Evolutionary conservation across 2,329 filamentous ascomycete species (phyloP), one percentile per base, ranked within the genome.

Genomic region (Pseudovirgaria hyperparasitica): DNA sequence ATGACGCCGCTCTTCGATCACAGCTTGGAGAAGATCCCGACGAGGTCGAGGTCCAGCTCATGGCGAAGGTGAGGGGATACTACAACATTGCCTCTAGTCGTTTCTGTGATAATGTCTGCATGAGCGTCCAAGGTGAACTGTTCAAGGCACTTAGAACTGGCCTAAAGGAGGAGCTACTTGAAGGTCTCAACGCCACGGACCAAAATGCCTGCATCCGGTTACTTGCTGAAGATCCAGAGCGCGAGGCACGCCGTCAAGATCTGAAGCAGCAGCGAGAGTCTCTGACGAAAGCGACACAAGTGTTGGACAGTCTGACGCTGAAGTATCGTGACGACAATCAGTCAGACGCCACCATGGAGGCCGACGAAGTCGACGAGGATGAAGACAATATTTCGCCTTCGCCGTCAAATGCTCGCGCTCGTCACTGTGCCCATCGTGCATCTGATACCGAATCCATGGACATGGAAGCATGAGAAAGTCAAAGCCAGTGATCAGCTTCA

Each of bases 21-120:
- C 25, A 47, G 15, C 54, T 82, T 8, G 64, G 63, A 0, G 46
- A 56, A 0, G 78, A 84, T 39, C 57, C 61, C 0, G 82, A 71
- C 37, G 45, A 58, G 2, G 50, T 55, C 0, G 77, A 82, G 42
- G 49, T 85, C 1, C 58, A 65, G 6, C 68, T 78, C 0, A 67
- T 78, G 0, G 63, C 72, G 0, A 71, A 72, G 4, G 63, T 81
- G 23, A 60, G 75, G 0, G 76, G 68, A 0, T 85, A 84, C 46
- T 85, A 85, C 42, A 62, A 70, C 24, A 66, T 76, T 4, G 76
- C 79, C 0, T 67, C 71, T 0, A 54, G 63, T 18, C 66, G 77
- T 2, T 78, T 82, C 39, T 61, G 72, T 1, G 77, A 85, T 16
- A 44, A 45, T 0, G 41, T 67, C 5, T 52, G 43, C 15, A 51